Percentiles rank a stretch among this genome's conserved stretches.
These are phyloP conservation scores for Phytophthora sansomeana DNA, from an alignment of 352 stramenopile genomes.

Conservation along the genomic window DNA sequence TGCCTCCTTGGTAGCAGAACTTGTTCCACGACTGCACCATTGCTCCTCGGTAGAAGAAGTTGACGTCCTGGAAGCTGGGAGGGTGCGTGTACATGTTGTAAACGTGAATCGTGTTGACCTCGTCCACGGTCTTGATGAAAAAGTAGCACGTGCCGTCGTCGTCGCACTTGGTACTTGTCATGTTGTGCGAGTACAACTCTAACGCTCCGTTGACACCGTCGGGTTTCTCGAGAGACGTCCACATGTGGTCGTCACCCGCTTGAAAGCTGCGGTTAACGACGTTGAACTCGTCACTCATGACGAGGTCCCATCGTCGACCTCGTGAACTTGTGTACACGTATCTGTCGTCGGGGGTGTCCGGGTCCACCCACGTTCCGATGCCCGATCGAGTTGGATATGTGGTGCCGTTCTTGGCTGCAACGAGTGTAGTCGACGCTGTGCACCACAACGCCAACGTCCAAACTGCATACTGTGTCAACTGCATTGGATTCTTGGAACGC, in stretches of 20 bases:
- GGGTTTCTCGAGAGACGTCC: conserved; percentile 79
- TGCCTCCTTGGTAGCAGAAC: conserved; percentile 95
- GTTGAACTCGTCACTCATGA: conserved; percentile 84
- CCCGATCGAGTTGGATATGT: conserved; percentile 59
- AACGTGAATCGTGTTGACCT: conserved; percentile 47
- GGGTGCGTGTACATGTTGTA: conserved; percentile 68
- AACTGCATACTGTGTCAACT: conserved; percentile 7
- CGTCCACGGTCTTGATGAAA: conserved; percentile 53
- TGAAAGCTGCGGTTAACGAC: conserved; percentile 67
- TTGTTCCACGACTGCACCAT: conserved; percentile 97
- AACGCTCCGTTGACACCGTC: conserved; percentile 85
- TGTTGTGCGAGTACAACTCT: conserved; percentile 92
- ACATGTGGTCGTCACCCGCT: conserved; percentile 91
- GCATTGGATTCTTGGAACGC: conserved; percentile 11
- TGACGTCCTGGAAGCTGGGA: conserved; percentile 49
- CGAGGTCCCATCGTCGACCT: conserved; percentile 60
- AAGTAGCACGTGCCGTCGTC: conserved; percentile 58
- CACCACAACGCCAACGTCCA: conserved; percentile 24
- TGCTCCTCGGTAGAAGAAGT: conserved; percentile 70
- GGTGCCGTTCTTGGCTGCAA: conserved; percentile 22
- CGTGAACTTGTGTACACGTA: conserved; percentile 50
- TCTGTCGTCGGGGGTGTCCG: conserved; percentile 48
- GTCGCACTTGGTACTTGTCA: conserved; percentile 55
- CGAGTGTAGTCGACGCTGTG: background rate
- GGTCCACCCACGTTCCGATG: conserved; percentile 60